Percentiles rank a stretch among this genome's conserved stretches.
Conservation (phyloP, 495 filamentous ascomycete species). For the Tuber borchii region DNA sequence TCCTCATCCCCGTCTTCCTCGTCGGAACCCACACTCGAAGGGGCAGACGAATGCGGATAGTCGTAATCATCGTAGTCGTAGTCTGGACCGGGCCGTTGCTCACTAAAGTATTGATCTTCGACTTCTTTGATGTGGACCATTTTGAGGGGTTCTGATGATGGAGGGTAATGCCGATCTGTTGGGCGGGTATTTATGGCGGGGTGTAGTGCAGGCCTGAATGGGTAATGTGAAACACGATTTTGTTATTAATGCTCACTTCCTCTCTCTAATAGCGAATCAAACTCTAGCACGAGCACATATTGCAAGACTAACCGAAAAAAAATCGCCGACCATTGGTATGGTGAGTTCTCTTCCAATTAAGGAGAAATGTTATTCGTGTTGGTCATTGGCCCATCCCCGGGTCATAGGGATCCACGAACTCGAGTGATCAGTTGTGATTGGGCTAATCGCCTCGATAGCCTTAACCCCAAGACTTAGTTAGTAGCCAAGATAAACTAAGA, state of each 20-base stretch:
- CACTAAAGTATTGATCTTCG: slow-evolving; percentile 84
- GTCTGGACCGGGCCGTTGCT: slow-evolving; percentile 57
- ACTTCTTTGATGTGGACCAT: slow-evolving; percentile 98
- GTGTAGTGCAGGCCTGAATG: neutral
- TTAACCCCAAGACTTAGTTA: neutral
- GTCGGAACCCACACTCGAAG: slow-evolving; percentile 59
- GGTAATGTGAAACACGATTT: neutral
- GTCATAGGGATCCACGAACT: neutral
- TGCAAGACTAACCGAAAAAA: neutral
- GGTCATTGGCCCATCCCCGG: neutral
- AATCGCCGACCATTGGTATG: neutral
- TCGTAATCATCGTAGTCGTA: slow-evolving; percentile 74
- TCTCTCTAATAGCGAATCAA: neutral
- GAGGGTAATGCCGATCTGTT: neutral
- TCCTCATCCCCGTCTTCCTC: slow-evolving; percentile 47
- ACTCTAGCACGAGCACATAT: neutral
- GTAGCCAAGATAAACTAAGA: neutral
- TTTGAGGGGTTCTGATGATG: slow-evolving; percentile 5
- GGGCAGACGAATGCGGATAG: slow-evolving; percentile 82
- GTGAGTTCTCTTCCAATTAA: neutral
- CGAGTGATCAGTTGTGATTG: neutral
- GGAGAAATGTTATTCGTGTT: neutral
- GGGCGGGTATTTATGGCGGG: neutral
- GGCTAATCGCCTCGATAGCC: neutral
- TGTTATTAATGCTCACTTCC: neutral